Evolutionary conservation across 768 basidiomycete species (phyloP), one percentile per base, ranked within the genome.

Genomic region (Lactarius vividus): DNA sequence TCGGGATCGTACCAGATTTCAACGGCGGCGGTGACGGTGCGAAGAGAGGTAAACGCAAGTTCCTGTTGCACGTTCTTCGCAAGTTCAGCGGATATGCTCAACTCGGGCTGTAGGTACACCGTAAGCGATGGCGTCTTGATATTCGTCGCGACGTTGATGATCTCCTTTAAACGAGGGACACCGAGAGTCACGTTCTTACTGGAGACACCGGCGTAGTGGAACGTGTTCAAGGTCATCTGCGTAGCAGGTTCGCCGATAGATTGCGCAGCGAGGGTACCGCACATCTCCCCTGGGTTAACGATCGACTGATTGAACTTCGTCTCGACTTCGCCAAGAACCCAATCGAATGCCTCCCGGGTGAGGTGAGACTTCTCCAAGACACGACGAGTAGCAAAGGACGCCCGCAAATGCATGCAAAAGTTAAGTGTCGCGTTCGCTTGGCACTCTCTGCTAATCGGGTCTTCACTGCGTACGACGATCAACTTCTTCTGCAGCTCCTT

Each of bases 191-290:
- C 97, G 78, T 97, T 98, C 80, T 98, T 98, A 74, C 92, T 94
- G n/a, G 97, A 96, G 29, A 99, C 97, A 88, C 97, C 97, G 67
- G 97, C 97, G 75, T 98, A 98, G 78, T 99, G 97, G 92, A 98
- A 99, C 0, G 96, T 98, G 77, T 99, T 99, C 65, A 99, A 78
- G 7, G 97, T 98, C 97, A 99, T 98, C 79, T 99, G 97, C 0
- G 97, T 99, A 4, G 97, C 97, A 0, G 97, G 97, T 81, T 98
- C 97, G 77, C 97, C 97, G 70, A 98, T 99, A 0, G 97, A 98
- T 79, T 99, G 97, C 0, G 97, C 97, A 42, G 96, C 91, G 26
- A 98, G 85, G 0, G 95, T 97, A 53, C 97, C 97, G 70, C 97
- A 98, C 97, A 99, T 99, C 78, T 98, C 97, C 54, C 96, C 96